Percentiles rank a stretch among this genome's conserved stretches.
These are phyloP conservation scores for Funneliformis geosporum DNA, from an alignment of 192 early-diverging fungal genomes.

Conservation along the genomic window DNA sequence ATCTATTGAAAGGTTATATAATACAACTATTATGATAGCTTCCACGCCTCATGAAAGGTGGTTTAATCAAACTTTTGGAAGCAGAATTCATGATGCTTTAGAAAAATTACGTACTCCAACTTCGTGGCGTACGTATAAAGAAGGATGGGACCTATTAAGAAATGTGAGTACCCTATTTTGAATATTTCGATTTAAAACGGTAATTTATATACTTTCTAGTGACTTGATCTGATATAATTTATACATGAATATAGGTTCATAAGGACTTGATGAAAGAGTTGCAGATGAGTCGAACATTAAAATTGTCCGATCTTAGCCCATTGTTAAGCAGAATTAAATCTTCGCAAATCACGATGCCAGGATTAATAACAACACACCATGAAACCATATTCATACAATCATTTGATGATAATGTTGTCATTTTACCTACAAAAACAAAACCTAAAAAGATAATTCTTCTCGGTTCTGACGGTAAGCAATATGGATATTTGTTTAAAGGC, in stretches of 20 bases:
- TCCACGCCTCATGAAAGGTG: conserved; percentile 67
- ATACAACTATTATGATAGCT: conserved; percentile 40
- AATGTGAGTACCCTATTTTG: conserved; percentile 44
- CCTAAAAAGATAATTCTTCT: conserved; percentile 81
- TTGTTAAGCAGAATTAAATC: conserved; percentile 49
- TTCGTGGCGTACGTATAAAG: conserved; percentile 47
- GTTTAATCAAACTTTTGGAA: conserved; percentile 61
- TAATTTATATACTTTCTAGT: background rate
- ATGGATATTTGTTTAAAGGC: conserved; percentile 89
- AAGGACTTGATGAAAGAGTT: conserved; percentile 58
- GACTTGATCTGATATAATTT: conserved; percentile 15
- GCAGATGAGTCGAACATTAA: conserved; percentile 54
- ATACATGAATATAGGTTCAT: conserved; percentile 47
- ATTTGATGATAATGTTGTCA: conserved; percentile 52
- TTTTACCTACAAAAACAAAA: conserved; percentile 87
- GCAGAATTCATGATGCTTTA: conserved; percentile 58
- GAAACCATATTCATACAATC: conserved; percentile 46
- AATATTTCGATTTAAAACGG: background rate
- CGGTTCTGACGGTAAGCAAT: conserved; percentile 54
- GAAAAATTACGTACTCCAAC: conserved; percentile 45
- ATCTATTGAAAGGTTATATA: conserved; percentile 56
- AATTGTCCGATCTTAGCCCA: conserved; percentile 62
- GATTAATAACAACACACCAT: conserved; percentile 33
- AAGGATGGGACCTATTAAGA: conserved; percentile 60
- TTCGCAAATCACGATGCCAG: conserved; percentile 57